A percentile compares a stretch with the other conserved stretches of the same genome.
phyloP scores from a whole-genome alignment of 116 monocot genomes.

The Trichopus zeylanicus region DNA sequence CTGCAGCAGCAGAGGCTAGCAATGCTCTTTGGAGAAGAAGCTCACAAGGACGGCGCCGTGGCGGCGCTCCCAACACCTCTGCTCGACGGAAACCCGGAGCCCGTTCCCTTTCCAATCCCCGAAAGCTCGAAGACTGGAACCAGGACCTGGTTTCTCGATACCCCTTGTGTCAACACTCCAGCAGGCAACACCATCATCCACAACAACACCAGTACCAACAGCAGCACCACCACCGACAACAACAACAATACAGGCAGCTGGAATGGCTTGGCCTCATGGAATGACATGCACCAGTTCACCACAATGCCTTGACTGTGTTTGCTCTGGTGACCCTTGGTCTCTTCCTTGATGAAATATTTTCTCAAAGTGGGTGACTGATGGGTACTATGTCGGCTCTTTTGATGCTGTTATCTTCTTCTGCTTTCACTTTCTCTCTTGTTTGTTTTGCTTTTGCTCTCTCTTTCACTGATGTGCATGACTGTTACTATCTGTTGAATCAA shows the following conservation, averaged over 20 bases:
- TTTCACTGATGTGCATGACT: no score
- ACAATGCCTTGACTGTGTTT: slow-evolving; percentile 23
- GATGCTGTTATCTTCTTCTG: no score
- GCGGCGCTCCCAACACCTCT: slow-evolving; percentile 3
- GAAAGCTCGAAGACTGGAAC: slow-evolving; percentile 15
- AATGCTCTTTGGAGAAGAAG: slow-evolving; percentile 28
- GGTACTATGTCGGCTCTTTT: no score
- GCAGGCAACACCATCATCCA: not conserved
- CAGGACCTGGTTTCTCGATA: slow-evolving; percentile 23
- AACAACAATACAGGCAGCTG: slow-evolving; percentile 14
- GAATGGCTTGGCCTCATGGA: slow-evolving; percentile 33
- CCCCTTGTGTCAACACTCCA: slow-evolving; percentile 1
- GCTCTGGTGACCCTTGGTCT: no score
- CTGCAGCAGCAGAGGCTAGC: slow-evolving; percentile 69
- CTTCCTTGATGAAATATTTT: no score
- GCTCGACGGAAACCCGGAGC: slow-evolving; percentile 7
- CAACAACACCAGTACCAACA: slow-evolving; percentile 12
- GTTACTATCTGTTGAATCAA: no score
- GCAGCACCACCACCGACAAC: slow-evolving; percentile 9
- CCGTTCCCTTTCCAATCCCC: slow-evolving; percentile 15
- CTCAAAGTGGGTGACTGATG: no score
- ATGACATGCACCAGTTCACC: slow-evolving; percentile 34
- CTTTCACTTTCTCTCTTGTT: no score
- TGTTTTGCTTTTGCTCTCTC: no score
- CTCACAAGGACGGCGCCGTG: not conserved